A percentile compares a stretch with the other conserved stretches of the same genome.
Evolutionary conservation across 192 early-diverging fungal species (phyloP).

Genomic region (Chytriomyces confervae): DNA sequence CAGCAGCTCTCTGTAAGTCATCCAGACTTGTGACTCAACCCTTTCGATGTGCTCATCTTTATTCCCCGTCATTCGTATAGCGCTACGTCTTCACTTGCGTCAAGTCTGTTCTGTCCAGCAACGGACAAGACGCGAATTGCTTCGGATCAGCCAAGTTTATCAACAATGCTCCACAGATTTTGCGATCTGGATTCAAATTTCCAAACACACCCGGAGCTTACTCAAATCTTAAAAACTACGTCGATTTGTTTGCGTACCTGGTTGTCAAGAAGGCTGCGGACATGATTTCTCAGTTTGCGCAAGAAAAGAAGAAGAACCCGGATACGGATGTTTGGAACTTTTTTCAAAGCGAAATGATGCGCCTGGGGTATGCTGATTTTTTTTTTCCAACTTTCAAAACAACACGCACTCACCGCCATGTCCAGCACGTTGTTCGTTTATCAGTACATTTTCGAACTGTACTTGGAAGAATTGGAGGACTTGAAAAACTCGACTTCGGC

Average conservation of each 20-base stretch:
- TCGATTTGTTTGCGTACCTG: conserved; percentile 18
- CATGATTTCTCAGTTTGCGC: background rate
- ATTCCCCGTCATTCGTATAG: background rate
- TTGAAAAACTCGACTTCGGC: background rate
- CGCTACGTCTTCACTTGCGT: conserved; percentile 1
- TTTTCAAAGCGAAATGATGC: conserved; percentile 3
- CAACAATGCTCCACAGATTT: background rate
- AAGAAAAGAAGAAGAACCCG: conserved; percentile 1
- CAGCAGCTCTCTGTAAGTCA: conserved; percentile 52
- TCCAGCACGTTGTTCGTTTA: background rate
- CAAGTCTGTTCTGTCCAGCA: background rate
- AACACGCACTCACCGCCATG: background rate
- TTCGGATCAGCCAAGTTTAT: background rate
- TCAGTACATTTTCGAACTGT: conserved; percentile 4
- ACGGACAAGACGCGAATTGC: background rate
- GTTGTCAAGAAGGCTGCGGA: conserved; percentile 21
- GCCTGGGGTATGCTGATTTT: background rate
- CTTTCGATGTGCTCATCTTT: background rate
- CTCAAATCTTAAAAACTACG: background rate
- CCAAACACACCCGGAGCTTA: background rate
- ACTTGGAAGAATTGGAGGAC: conserved; percentile 3
- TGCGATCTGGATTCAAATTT: conserved; percentile 7
- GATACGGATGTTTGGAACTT: conserved; percentile 19
- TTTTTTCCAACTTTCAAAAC: background rate
- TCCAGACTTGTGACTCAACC: background rate